phyloP scores from a whole-genome alignment of 2,329 filamentous ascomycete species.

The Penicillium psychrosexuale region DNA sequence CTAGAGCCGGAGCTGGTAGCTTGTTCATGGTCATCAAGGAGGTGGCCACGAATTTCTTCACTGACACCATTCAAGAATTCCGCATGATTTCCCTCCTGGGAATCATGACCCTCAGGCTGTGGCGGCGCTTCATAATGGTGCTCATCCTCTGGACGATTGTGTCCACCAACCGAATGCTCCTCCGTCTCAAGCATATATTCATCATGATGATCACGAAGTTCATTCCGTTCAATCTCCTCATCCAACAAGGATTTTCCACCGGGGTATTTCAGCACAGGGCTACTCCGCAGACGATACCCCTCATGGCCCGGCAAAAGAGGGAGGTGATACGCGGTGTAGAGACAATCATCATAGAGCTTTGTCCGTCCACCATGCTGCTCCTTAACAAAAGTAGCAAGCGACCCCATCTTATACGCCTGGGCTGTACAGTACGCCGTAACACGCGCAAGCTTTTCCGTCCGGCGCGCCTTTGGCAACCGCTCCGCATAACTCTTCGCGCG shows the following conservation, averaged over 20 bases:
- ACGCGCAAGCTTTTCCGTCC: conserved; percentile 81
- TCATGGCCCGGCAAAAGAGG: conserved; percentile 81
- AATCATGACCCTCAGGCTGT: conserved; percentile 12
- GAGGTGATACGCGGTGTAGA: conserved; percentile 93
- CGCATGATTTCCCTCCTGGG: conserved; percentile 8
- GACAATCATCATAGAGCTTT: conserved; percentile 95
- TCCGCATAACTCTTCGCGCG: conserved; percentile 89
- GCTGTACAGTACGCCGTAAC: conserved; percentile 96
- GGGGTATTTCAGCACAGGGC: conserved; percentile 86
- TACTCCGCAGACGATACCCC: conserved; percentile 83
- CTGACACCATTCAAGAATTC: conserved; percentile 14
- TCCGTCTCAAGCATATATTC: conserved; percentile 74
- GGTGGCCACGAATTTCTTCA: conserved; percentile 12
- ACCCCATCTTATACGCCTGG: conserved; percentile 84
- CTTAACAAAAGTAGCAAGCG: conserved; percentile 83
- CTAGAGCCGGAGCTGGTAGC: conserved; percentile 1
- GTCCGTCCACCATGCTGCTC: conserved; percentile 86
- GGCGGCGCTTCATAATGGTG: conserved; percentile 22
- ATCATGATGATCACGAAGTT: conserved; percentile 82
- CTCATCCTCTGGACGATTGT: conserved; percentile 30
- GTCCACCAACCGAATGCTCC: conserved; percentile 45
- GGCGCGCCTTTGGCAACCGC: conserved; percentile 79
- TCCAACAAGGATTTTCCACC: conserved; percentile 91
- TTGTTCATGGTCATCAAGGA: conserved; percentile 6
- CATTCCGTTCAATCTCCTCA: conserved; percentile 92